These are phyloP conservation scores for Oenanthe sinensis DNA, from an alignment of 129 eudicot genomes.

Conservation along the genomic window DNA sequence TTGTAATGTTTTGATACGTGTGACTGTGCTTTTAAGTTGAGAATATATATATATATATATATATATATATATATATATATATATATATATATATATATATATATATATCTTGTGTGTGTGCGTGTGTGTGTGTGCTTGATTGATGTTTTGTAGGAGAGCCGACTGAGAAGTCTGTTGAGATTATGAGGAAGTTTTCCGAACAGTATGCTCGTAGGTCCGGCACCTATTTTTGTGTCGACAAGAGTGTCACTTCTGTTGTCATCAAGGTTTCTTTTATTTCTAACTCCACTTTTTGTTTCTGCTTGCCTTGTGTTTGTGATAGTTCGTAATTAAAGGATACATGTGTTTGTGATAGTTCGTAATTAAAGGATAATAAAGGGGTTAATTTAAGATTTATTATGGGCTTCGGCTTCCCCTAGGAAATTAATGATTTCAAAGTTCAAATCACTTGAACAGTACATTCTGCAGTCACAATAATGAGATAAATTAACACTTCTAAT, in stretches of 20 bases:
- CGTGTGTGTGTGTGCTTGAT: no score
- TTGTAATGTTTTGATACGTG: no score
- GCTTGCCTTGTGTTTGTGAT: not conserved
- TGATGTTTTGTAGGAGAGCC: slow-evolving; percentile 51
- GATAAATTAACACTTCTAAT: not conserved
- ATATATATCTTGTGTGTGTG: slow-evolving; percentile 4
- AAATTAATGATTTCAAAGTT: not conserved
- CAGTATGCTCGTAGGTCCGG: slow-evolving; percentile 91
- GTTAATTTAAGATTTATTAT: not conserved
- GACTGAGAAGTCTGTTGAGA: slow-evolving; percentile 77
- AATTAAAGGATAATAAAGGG: not conserved
- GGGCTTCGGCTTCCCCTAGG: not conserved
- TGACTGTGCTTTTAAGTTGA: not conserved
- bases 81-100: no score
- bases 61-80: no score
- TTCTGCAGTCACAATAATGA: not conserved
- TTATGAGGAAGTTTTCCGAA: slow-evolving; percentile 98
- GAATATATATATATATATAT: not conserved
- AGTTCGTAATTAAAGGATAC: not conserved
- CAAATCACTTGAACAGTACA: not conserved
- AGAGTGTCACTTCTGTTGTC: slow-evolving; percentile 92
- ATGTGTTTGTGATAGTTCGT: no score
- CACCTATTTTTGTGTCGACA: slow-evolving; percentile 88
- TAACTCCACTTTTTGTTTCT: not conserved
- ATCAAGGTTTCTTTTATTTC: slow-evolving; percentile 48